Base-by-base conservation (phyloP, 345 rosid species). In the Jatropha curcas region DNA sequence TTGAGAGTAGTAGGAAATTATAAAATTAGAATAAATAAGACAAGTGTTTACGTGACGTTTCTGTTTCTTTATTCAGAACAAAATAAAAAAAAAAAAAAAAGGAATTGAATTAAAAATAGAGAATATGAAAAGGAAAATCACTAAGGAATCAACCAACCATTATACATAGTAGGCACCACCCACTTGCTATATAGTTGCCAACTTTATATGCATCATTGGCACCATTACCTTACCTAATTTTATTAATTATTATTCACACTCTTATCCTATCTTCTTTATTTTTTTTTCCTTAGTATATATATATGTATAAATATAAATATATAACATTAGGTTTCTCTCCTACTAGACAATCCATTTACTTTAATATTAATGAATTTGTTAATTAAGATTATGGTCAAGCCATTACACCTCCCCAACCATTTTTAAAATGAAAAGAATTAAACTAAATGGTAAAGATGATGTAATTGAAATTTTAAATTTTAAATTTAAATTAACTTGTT, bases 1-100 rank as follows among this genome's bases (percentile, higher is more conserved):
- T 83, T 28, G 77, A 67, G 55, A 78, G 77, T 61, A n/a, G n/a
- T n/a, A n/a, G n/a, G n/a, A n/a, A n/a, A n/a, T n/a, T n/a, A n/a
- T n/a, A n/a, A n/a, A 2, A 22, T 0, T 7, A 17, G 57, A 28
- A 72, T 52, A 68, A 68, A 60, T 13, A 37, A 16, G 25, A 1
- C 35, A 67, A 67, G 82, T 82, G 80, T 71, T 77, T 81, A 82
- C 76, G 78, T 83, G 86, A 83, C 86, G 82, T 71, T 74, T 75
- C 79, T 66, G 67, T 72, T 76, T 34, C 55, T 76, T 58, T 74
- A 37, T 69, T 68, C 33, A 58, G 48, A 50, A 71, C 53, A 43
- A 61, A 57, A 10, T 67, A 25, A 67, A 8, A 19, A 31, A 5
- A 16, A 28, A 25, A 58, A 25, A 8, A 52, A 7, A 1, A 3